Evolutionary conservation across 495 filamentous ascomycete genomes (phyloP).

Genomic region (Penicillium simplicissimum): DNA sequence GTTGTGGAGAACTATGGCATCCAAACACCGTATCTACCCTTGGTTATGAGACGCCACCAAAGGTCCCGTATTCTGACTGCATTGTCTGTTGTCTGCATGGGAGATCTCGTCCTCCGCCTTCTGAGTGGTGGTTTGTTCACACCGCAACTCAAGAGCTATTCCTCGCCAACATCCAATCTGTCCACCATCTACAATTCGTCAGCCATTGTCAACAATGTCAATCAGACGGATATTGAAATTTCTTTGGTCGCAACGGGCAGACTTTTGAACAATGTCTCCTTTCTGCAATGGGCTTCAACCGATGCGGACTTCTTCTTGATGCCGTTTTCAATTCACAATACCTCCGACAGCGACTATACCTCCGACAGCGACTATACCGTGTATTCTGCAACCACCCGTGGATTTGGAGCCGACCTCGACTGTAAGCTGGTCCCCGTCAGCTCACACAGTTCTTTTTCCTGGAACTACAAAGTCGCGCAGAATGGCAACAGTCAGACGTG

Average conservation of each 20-base stretch:
- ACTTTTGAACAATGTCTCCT: slow-evolving; percentile 7
- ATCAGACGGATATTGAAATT: neutral
- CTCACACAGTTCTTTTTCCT: neutral
- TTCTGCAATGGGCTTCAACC: neutral
- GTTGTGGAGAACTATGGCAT: slow-evolving; percentile 21
- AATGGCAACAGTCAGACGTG: neutral
- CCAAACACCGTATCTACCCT: slow-evolving; percentile 13
- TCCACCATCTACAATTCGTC: slow-evolving; percentile 14
- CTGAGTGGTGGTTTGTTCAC: slow-evolving; percentile 29
- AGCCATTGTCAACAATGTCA: neutral
- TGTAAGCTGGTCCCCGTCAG: neutral
- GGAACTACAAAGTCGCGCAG: neutral
- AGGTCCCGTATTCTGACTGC: slow-evolving; percentile 6
- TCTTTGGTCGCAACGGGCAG: slow-evolving; percentile 1
- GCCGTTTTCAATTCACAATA: neutral
- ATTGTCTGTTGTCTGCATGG: slow-evolving; percentile 15
- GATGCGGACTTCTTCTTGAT: slow-evolving; percentile 1
- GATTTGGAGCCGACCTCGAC: slow-evolving; percentile 4
- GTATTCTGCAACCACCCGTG: neutral
- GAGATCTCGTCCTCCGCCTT: slow-evolving; percentile 20
- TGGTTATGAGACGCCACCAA: slow-evolving; percentile 4
- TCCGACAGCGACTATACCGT: slow-evolving; percentile 1
- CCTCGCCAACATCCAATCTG: slow-evolving; percentile 2
- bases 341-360: neutral
- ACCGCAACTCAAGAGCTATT: slow-evolving; percentile 14